These are phyloP conservation scores for Ailanthus altissimus DNA, from an alignment of 345 rosid species.

Conservation along the genomic window DNA sequence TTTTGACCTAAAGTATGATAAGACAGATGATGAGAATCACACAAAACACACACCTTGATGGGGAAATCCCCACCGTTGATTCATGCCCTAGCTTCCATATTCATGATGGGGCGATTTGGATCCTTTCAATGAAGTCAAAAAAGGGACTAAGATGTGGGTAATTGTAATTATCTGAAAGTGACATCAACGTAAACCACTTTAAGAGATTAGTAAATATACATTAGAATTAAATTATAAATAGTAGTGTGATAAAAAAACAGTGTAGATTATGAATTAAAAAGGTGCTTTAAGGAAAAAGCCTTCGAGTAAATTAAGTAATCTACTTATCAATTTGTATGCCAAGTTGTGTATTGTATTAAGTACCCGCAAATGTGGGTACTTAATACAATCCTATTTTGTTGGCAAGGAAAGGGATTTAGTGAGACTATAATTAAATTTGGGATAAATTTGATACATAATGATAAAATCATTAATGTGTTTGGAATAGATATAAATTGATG, in stretches of 20 bases:
- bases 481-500: too few relatives aligned
- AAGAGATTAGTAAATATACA: background rate
- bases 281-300: background rate
- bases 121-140: constrained; percentile 12
- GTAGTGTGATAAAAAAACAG: too few relatives aligned
- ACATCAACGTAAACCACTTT: constrained; percentile 19
- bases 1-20: background rate
- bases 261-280: background rate
- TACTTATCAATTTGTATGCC: background rate
- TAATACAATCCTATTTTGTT: too few relatives aligned
- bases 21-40: background rate
- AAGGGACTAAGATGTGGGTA: background rate
- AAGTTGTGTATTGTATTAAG: constrained; percentile 1
- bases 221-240: background rate
- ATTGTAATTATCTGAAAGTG: constrained; percentile 29
- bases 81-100: background rate
- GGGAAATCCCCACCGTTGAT: constrained; percentile 13
- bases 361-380: too few relatives aligned
- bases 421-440: too few relatives aligned
- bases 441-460: too few relatives aligned
- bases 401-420: too few relatives aligned
- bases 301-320: too few relatives aligned
- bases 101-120: background rate
- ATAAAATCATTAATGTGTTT: too few relatives aligned
- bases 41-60: background rate